phyloP scores from a whole-genome alignment of 2,329 filamentous ascomycete genomes.

The Metarhizium robertsii region DNA sequence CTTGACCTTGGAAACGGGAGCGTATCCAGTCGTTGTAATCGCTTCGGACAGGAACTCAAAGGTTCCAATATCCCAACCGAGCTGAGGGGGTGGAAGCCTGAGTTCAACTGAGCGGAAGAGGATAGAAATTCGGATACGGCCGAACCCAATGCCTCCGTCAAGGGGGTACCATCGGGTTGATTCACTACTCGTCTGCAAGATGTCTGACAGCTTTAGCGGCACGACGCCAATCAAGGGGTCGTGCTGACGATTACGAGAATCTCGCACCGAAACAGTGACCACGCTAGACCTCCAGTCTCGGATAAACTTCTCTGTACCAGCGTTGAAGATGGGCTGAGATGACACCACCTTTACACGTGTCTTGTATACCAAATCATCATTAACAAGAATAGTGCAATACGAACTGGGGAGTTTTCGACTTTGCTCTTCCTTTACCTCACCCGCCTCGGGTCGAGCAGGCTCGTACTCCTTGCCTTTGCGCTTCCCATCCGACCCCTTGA shows the following conservation, averaged over 20 bases:
- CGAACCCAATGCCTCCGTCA: constrained; percentile 87
- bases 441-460: constrained; percentile 70
- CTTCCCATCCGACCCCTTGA: constrained; percentile 76
- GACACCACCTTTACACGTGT: constrained; percentile 92
- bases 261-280: constrained; percentile 79
- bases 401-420: constrained; percentile 73
- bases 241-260: constrained; percentile 82
- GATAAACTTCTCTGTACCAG: constrained; percentile 85
- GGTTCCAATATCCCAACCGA: constrained; percentile 92
- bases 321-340: constrained; percentile 94
- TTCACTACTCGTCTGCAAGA: constrained; percentile 82
- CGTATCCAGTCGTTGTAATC: constrained; percentile 56
- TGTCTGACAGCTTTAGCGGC: constrained; percentile 75
- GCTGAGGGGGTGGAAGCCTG: constrained; percentile 69
- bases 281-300: constrained; percentile 87
- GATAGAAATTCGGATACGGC: constrained; percentile 77
- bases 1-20: constrained; percentile 58
- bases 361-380: constrained; percentile 84
- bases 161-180: constrained; percentile 91
- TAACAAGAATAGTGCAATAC: constrained; percentile 87
- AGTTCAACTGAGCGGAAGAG: constrained; percentile 87
- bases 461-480: constrained; percentile 81
- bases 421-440: constrained; percentile 80
- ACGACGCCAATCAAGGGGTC: constrained; percentile 92
- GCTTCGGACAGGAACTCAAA: constrained; percentile 74